Conservation (phyloP, 169 alveolate genomes). For the Plasmodium relictum region DNA sequence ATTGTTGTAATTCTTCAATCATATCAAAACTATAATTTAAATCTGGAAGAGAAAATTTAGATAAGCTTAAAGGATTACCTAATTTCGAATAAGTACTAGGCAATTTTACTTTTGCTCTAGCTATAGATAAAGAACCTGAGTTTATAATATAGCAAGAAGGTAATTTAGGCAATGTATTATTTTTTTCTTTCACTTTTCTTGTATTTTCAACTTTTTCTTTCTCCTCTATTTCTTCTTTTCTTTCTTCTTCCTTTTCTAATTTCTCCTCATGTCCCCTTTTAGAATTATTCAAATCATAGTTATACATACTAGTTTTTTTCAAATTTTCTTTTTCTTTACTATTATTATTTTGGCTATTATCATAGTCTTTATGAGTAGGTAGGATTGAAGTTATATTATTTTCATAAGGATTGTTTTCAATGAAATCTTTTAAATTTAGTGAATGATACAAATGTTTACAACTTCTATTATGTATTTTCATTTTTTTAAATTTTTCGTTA, state of each 20-base stretch:
- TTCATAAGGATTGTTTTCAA: constrained; percentile 13
- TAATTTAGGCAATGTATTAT: constrained; percentile 41
- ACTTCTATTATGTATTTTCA: constrained; percentile 19
- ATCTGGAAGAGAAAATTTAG: constrained; percentile 83
- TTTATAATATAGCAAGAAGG: constrained; percentile 77
- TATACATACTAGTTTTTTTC: background rate
- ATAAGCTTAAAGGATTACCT: constrained; percentile 85
- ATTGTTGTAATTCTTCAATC: constrained; percentile 87
- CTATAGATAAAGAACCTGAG: constrained; percentile 70
- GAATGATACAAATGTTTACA: constrained; percentile 26
- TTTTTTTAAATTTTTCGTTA: constrained; percentile 22
- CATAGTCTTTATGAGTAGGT: constrained; percentile 1
- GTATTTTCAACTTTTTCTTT: background rate
- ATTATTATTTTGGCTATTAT: background rate
- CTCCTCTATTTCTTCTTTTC: background rate
- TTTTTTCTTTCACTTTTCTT: background rate
- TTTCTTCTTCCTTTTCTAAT: background rate
- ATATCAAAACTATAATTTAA: constrained; percentile 77
- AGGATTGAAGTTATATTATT: background rate
- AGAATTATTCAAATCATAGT: background rate
- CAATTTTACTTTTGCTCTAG: constrained; percentile 83
- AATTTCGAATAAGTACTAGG: constrained; percentile 85
- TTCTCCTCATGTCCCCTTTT: background rate
- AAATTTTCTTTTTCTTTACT: background rate
- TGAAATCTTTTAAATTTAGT: constrained; percentile 1